Conservation (phyloP, 2,329 filamentous ascomycete species). For the Xylaria hypoxylon region DNA sequence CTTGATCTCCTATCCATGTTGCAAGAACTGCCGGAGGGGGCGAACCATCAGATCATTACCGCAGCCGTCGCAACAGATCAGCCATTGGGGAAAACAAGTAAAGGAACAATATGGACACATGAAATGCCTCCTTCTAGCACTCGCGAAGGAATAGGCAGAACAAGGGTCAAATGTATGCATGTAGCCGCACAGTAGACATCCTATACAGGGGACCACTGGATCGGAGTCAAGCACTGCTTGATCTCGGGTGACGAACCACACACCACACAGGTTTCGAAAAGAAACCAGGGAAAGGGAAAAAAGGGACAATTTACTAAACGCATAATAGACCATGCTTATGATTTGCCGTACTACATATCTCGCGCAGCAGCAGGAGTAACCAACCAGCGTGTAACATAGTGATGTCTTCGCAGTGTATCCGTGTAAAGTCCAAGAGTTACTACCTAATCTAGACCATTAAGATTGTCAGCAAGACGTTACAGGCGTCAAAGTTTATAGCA, state of each 20-base stretch:
- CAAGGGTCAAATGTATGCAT: constrained; percentile 45
- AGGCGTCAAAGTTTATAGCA: background rate
- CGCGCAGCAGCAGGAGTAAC: constrained; percentile 19
- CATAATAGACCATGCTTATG: constrained; percentile 2
- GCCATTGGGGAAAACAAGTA: constrained; percentile 10
- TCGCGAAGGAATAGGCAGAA: constrained; percentile 32
- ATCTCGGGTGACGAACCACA: constrained; percentile 41
- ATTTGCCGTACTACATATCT: constrained; percentile 15
- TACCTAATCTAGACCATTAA: background rate
- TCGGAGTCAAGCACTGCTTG: constrained; percentile 44
- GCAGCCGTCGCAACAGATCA: constrained; percentile 19
- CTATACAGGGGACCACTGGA: constrained; percentile 43
- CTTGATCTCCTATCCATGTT: background rate
- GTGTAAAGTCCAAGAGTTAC: background rate
- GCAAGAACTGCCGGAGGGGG: constrained; percentile 30
- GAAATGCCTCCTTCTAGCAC: background rate
- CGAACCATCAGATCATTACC: constrained; percentile 35
- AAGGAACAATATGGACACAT: background rate
- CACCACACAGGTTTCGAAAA: constrained; percentile 2
- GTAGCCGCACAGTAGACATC: constrained; percentile 41
- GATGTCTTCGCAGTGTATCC: constrained; percentile 8
- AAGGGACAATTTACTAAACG: background rate
- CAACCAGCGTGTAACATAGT: constrained; percentile 19
- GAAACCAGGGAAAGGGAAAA: background rate
- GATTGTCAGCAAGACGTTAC: background rate